These are phyloP conservation scores for Metschnikowia sp. DNA, from an alignment of 805 yeast species.

Conservation along the genomic window DNA sequence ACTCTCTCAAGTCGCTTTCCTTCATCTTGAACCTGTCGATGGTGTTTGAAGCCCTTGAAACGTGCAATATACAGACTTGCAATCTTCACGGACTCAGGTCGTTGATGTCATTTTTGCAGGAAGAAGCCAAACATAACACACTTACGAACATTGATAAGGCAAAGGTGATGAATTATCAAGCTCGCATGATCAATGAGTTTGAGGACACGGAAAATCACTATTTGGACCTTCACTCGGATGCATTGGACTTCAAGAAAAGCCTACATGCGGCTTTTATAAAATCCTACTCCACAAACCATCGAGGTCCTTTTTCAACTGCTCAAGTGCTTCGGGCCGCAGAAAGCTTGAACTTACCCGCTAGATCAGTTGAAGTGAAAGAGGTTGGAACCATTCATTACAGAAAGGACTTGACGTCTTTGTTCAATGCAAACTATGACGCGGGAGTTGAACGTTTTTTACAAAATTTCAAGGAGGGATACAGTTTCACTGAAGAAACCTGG, in stretches of 20 bases:
- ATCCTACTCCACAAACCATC: neutral
- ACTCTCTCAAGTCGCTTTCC: slow-evolving; percentile 6
- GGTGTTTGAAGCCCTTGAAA: slow-evolving; percentile 24
- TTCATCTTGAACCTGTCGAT: slow-evolving; percentile 26
- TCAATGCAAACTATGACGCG: slow-evolving; percentile 24
- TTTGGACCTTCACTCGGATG: slow-evolving; percentile 25
- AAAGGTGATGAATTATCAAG: slow-evolving; percentile 27
- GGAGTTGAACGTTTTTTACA: slow-evolving; percentile 28
- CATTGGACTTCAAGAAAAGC: slow-evolving; percentile 18
- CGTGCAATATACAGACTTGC: slow-evolving; percentile 26
- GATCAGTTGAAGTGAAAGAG: neutral
- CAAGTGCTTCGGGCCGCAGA: too few species aligned
- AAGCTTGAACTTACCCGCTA: too few species aligned
- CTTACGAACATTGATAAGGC: slow-evolving; percentile 8
- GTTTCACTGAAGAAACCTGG: slow-evolving; percentile 33
- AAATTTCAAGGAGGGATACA: slow-evolving; percentile 28
- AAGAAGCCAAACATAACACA: neutral
- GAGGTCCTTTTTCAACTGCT: too few species aligned
- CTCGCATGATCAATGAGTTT: slow-evolving; percentile 31
- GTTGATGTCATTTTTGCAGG: slow-evolving; percentile 1
- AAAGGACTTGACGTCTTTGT: slow-evolving; percentile 25
- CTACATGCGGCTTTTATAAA: slow-evolving; percentile 1
- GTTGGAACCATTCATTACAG: slow-evolving; percentile 8
- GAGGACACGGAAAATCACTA: slow-evolving; percentile 40
- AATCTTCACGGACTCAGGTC: slow-evolving; percentile 30